Conservation (phyloP, 192 early-diverging fungal genomes). For the Gigaspora rosea region DNA sequence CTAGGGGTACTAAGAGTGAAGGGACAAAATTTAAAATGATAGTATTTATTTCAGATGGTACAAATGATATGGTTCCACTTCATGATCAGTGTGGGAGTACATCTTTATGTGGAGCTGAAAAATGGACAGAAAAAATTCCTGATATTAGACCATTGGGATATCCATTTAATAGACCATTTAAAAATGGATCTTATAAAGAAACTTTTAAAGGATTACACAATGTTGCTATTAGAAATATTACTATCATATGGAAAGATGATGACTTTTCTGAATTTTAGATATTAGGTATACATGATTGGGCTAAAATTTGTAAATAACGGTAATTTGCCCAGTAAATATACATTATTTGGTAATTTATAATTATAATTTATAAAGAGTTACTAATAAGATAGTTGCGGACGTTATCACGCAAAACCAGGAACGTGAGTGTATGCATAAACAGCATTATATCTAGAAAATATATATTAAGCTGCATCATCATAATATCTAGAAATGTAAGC, state of each 20-base stretch:
- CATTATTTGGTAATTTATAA: no score
- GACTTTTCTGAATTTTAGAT: background rate
- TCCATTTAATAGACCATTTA: slow-evolving; percentile 21
- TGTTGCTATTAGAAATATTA: background rate
- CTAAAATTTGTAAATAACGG: no score
- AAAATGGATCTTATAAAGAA: slow-evolving; percentile 9
- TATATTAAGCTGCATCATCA: no score
- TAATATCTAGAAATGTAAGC: no score
- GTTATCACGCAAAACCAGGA: no score
- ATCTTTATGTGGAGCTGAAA: background rate
- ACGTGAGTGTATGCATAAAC: no score
- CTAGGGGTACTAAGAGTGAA: background rate
- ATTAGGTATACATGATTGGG: no score
- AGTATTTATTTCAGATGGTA: slow-evolving; percentile 4
- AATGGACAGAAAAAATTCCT: slow-evolving; percentile 13
- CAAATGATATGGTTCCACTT: background rate
- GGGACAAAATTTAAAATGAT: slow-evolving; percentile 9
- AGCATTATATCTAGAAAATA: no score
- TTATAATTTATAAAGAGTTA: no score
- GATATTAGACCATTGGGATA: slow-evolving; percentile 11
- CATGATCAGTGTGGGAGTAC: background rate
- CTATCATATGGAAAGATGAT: slow-evolving; percentile 6
- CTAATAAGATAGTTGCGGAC: no score
- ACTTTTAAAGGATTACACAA: background rate
- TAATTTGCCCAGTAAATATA: no score